A percentile compares a stretch with the other conserved stretches of the same genome.
These are phyloP conservation scores for Macaranga tanarius DNA, from an alignment of 441 rosid genomes.

Conservation along the genomic window DNA sequence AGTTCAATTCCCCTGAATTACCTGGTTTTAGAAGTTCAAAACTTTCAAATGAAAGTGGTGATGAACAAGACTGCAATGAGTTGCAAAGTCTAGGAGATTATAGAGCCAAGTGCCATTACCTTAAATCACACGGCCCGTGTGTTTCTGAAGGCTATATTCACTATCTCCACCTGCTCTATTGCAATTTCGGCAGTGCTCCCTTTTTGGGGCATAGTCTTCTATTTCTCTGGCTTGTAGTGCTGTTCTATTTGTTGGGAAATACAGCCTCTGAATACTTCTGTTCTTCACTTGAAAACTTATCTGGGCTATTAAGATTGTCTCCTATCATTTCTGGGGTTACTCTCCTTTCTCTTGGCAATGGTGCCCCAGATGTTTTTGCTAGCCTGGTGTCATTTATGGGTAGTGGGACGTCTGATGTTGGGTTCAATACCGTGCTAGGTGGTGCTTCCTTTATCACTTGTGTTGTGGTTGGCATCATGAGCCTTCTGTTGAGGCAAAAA, in stretches of 20 bases:
- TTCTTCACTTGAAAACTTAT: constrained; percentile 63
- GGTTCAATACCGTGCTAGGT: constrained; percentile 67
- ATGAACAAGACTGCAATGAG: constrained; percentile 31
- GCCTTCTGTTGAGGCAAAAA: constrained; percentile 43
- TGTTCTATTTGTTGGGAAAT: constrained; percentile 76
- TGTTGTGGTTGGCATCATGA: constrained; percentile 67
- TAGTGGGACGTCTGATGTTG: constrained; percentile 52
- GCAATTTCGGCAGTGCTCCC: constrained; percentile 50
- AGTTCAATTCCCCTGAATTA: constrained; percentile 23
- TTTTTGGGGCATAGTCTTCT: constrained; percentile 48
- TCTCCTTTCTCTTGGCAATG: constrained; percentile 84
- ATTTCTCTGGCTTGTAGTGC: constrained; percentile 62
- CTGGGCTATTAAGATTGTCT: constrained; percentile 58
- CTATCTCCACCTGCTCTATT: constrained; percentile 61
- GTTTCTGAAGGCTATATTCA: constrained; percentile 61
- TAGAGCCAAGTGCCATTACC: constrained; percentile 46
- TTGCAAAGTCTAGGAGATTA: constrained; percentile 37
- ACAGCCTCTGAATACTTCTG: constrained; percentile 92
- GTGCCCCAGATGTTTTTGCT: constrained; percentile 82
- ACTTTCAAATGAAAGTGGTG: neutral
- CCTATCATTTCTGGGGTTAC: constrained; percentile 86
- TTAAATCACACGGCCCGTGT: constrained; percentile 49
- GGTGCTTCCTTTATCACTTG: constrained; percentile 72
- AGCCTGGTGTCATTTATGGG: constrained; percentile 71
- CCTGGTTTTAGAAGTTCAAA: constrained; percentile 19